Conservation (phyloP, 371 early-diverging fungal genomes). For the Lichtheimia hyalospora region DNA sequence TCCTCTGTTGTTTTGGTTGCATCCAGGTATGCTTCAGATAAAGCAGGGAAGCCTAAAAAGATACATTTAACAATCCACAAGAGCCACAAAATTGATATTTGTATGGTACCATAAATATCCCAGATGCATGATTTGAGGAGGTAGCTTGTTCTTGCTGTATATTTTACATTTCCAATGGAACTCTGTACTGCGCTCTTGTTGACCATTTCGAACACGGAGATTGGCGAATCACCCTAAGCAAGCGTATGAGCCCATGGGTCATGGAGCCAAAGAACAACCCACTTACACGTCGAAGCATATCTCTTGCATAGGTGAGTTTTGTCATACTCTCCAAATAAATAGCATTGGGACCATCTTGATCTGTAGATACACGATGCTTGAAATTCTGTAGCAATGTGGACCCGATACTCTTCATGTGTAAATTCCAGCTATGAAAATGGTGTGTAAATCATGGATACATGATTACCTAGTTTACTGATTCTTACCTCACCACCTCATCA, state of each 20-base stretch:
- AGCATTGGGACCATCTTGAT: constrained; percentile 5
- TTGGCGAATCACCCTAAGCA: constrained; percentile 19
- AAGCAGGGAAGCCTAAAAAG: constrained; percentile 13
- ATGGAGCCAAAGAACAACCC: neutral
- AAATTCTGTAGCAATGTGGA: neutral
- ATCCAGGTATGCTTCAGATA: constrained; percentile 21
- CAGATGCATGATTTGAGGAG: constrained; percentile 22
- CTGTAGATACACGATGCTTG: no score
- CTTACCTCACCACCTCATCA: constrained; percentile 34
- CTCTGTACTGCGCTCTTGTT: constrained; percentile 15
- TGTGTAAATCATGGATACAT: neutral
- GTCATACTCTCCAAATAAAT: constrained; percentile 16
- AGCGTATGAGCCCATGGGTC: neutral
- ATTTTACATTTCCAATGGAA: constrained; percentile 21
- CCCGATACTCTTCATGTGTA: constrained; percentile 12
- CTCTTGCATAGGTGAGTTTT: constrained; percentile 12
- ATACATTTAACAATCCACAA: constrained; percentile 1
- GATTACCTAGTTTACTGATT: neutral
- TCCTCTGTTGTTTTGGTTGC: constrained; percentile 15
- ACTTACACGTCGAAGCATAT: constrained; percentile 18
- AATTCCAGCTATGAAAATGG: constrained; percentile 12
- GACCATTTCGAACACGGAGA: constrained; percentile 20
- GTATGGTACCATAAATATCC: constrained; percentile 23
- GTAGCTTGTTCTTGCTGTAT: constrained; percentile 19
- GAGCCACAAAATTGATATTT: no score